Evolutionary conservation across 1,139 yeast genomes (phyloP).

Genomic region (Kazachstania sp.): DNA sequence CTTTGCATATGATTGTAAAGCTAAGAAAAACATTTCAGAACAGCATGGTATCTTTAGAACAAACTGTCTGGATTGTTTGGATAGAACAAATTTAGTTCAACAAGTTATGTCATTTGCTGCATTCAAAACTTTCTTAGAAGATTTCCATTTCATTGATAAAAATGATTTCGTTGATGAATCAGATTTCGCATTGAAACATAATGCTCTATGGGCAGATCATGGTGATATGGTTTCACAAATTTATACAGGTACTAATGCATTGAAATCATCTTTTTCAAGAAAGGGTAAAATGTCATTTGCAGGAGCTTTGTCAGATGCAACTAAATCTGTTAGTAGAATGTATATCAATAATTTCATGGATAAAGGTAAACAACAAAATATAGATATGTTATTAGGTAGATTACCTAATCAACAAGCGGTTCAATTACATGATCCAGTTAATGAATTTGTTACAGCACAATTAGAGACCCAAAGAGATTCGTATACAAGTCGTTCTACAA

Average conservation of each 20-base stretch:
- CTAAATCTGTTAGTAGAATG: slow-evolving; percentile 90
- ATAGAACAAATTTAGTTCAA: slow-evolving; percentile 87
- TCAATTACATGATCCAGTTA: slow-evolving; percentile 60
- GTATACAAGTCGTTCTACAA: slow-evolving; percentile 59
- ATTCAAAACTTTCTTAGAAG: slow-evolving; percentile 56
- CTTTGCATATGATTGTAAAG: slow-evolving; percentile 52
- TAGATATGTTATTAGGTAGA: slow-evolving; percentile 79
- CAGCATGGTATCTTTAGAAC: slow-evolving; percentile 89
- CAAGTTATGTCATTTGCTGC: slow-evolving; percentile 73
- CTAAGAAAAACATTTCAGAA: slow-evolving; percentile 47
- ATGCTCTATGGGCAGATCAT: slow-evolving; percentile 92
- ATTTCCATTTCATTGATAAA: slow-evolving; percentile 33
- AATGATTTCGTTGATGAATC: slow-evolving; percentile 26
- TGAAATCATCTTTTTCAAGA: slow-evolving; percentile 88
- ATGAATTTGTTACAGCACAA: slow-evolving; percentile 68
- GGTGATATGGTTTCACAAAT: slow-evolving; percentile 96
- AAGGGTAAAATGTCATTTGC: slow-evolving; percentile 95
- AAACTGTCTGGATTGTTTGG: slow-evolving; percentile 91
- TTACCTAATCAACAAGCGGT: slow-evolving; percentile 65
- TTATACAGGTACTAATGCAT: slow-evolving; percentile 95
- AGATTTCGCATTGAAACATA: slow-evolving; percentile 62
- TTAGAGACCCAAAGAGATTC: slow-evolving; percentile 42
- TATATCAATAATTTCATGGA: slow-evolving; percentile 94
- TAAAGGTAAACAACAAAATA: slow-evolving; percentile 77
- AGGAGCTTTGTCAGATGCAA: slow-evolving; percentile 92